A percentile compares a stretch with the other conserved stretches of the same genome.
Evolutionary conservation across 108 stramenopile genomes (phyloP).

Genomic region (Ochromonas danica): DNA sequence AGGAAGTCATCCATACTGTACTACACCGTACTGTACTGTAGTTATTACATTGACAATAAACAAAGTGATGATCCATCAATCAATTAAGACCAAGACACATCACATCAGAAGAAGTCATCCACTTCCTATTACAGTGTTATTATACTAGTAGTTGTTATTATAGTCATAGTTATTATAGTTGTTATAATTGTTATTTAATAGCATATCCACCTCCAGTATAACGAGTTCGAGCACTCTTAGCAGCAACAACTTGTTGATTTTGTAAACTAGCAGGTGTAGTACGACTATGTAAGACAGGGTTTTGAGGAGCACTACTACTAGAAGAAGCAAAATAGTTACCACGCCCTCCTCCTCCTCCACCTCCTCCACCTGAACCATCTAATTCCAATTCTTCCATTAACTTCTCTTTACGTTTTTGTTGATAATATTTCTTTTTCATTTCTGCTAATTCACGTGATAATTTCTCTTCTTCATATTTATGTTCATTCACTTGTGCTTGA

Average conservation of each 20-base stretch:
- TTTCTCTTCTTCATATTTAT: slow-evolving; percentile 72
- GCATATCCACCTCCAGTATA: slow-evolving; percentile 70
- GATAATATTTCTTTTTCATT: slow-evolving; percentile 71
- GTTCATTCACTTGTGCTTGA: slow-evolving; percentile 74
- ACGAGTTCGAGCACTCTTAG: slow-evolving; percentile 51
- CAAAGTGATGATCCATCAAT: no score
- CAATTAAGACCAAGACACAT: no score
- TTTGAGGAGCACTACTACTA: neutral
- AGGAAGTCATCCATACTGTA: no score
- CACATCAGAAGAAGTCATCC: no score
- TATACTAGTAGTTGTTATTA: neutral
- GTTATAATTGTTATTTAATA: slow-evolving; percentile 52
- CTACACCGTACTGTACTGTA: no score
- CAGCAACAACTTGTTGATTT: slow-evolving; percentile 47
- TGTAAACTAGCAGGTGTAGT: slow-evolving; percentile 51
- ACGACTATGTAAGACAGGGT: neutral
- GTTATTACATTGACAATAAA: no score
- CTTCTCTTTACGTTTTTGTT: slow-evolving; percentile 66
- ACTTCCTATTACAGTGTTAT: no score
- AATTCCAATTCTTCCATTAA: slow-evolving; percentile 25
- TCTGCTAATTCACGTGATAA: slow-evolving; percentile 69
- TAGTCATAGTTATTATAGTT: neutral
- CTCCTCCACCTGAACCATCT: neutral
- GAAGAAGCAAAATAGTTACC: neutral
- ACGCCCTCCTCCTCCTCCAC: neutral